Conservation (phyloP, 805 yeast species). For the Debaryomyces tyrocola region DNA sequence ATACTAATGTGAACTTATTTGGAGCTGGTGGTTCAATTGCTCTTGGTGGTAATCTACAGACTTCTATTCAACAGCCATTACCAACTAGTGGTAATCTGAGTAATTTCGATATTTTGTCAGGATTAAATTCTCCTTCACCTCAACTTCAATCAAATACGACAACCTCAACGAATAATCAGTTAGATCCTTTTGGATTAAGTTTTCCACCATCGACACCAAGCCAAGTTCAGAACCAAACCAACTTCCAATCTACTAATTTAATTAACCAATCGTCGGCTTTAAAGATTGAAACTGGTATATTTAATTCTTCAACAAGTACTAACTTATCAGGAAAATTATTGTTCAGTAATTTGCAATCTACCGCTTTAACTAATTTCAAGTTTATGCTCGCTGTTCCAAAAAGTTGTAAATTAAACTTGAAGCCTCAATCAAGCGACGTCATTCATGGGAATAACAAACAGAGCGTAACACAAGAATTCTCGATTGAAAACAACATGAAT, state of each 20-base stretch:
- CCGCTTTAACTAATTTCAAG: conserved; percentile 50
- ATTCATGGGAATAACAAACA: conserved; percentile 49
- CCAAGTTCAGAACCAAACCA: conserved; percentile 12
- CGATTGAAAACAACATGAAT: conserved; percentile 31
- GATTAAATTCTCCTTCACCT: conserved; percentile 43
- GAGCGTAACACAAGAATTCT: conserved; percentile 55
- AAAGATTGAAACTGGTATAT: conserved; percentile 48
- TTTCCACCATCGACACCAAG: conserved; percentile 40
- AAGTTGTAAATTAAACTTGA: conserved; percentile 53
- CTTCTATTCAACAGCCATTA: conserved; percentile 17
- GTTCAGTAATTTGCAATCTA: conserved; percentile 51
- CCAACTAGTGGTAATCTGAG: conserved; percentile 8
- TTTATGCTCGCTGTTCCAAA: conserved; percentile 74
- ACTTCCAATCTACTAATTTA: conserved; percentile 16
- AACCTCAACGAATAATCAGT: conserved; percentile 8
- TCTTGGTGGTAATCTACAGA: conserved; percentile 24
- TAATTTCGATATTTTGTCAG: conserved; percentile 32
- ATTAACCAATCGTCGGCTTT: conserved; percentile 48
- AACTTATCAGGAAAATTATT: conserved; percentile 44
- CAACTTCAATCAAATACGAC: conserved; percentile 25
- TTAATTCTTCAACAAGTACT: conserved; percentile 33
- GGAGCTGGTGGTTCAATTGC: conserved; percentile 57
- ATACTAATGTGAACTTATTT: conserved; percentile 35
- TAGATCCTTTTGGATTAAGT: conserved; percentile 42
- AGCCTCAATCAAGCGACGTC: conserved; percentile 59